Conservation (phyloP, 2,329 filamentous ascomycete genomes). For the Diaporthe citriasiana region DNA sequence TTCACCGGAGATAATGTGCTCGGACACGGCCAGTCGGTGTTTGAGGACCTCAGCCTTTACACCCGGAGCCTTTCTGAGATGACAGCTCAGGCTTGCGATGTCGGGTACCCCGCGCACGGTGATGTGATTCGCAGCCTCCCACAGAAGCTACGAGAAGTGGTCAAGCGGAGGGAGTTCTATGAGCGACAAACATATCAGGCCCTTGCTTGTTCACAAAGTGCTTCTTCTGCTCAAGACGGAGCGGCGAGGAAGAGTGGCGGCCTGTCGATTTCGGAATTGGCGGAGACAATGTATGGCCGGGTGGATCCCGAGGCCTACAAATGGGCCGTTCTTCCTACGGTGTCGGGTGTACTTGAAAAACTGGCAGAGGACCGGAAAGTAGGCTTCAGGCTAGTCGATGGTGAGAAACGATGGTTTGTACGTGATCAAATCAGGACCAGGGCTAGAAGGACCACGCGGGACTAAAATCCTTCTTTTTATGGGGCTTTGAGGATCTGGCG, state of each 20-base stretch:
- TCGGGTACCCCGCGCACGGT: constrained; percentile 63
- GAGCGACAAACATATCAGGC: constrained; percentile 56
- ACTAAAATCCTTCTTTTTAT: too few relatives aligned
- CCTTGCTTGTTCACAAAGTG: constrained; percentile 44
- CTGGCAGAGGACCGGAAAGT: constrained; percentile 59
- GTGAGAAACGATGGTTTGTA: constrained; percentile 56
- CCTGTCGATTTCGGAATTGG: constrained; percentile 59
- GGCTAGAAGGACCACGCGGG: too few relatives aligned
- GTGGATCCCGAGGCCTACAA: constrained; percentile 52
- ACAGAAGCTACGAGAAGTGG: constrained; percentile 55
- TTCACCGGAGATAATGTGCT: constrained; percentile 93
- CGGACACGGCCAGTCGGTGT: constrained; percentile 87
- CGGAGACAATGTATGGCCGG: constrained; percentile 58
- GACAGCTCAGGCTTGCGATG: constrained; percentile 49
- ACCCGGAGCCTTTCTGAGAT: constrained; percentile 42
- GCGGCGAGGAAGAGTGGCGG: constrained; percentile 47
- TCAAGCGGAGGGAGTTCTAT: constrained; percentile 54
- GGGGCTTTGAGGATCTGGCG: too few relatives aligned
- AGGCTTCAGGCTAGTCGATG: constrained; percentile 54
- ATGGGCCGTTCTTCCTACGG: constrained; percentile 58
- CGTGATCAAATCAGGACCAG: too few relatives aligned
- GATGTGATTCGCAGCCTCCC: constrained; percentile 53
- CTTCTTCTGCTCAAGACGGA: constrained; percentile 44
- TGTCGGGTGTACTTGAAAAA: constrained; percentile 57
- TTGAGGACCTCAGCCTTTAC: constrained; percentile 78